A percentile compares a stretch with the other conserved stretches of the same genome.
Conservation (phyloP, 129 eudicot species). For the Erigeron canadensis region DNA sequence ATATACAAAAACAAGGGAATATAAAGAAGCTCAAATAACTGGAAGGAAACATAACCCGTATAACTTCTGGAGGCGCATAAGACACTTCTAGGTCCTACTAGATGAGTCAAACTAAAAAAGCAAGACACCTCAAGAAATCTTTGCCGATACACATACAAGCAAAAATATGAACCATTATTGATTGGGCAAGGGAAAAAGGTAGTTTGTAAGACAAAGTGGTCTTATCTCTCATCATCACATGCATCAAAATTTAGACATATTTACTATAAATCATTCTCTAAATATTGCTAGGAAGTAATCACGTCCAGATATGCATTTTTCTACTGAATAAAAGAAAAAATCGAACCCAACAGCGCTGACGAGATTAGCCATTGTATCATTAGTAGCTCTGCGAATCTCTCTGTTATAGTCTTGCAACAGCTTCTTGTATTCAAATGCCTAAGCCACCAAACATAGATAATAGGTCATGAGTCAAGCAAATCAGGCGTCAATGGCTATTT, state of each 20-base stretch:
- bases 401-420: constrained; percentile 83
- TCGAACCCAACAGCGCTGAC: constrained; percentile 74
- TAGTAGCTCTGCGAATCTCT: constrained; percentile 94
- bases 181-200: no score
- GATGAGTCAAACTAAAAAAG: no score
- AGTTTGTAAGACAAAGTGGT: no score
- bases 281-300: neutral
- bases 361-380: constrained; percentile 81
- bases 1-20: no score
- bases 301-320: neutral
- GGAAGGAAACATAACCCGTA: no score
- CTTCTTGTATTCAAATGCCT: constrained; percentile 97
- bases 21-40: no score
- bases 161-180: no score
- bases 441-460: constrained; percentile 30
- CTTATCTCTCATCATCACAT: neutral
- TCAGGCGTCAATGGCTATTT: neutral
- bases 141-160: no score
- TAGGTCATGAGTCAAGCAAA: neutral
- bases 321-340: constrained; percentile 8
- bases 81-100: no score
- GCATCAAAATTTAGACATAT: neutral
- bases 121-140: no score
- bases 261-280: neutral
- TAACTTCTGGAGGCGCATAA: no score